Percentiles rank a stretch among this genome's conserved stretches.
These are phyloP conservation scores for Zhuliangozyma blackwelliae DNA, from an alignment of 1,139 yeast genomes.

Conservation along the genomic window DNA sequence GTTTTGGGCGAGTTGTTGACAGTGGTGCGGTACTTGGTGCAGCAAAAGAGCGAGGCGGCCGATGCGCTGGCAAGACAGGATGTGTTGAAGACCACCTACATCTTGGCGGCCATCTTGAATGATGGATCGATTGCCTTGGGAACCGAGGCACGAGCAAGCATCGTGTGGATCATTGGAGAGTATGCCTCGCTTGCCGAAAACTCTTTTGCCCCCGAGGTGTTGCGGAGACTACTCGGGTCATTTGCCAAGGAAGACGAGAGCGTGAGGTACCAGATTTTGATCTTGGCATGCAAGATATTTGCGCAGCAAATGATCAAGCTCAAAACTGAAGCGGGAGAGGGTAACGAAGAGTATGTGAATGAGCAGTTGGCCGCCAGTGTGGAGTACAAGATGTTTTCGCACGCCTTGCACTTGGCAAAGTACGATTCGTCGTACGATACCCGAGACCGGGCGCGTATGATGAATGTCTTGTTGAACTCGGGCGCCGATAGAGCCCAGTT, in stretches of 20 bases:
- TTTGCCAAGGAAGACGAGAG: constrained; percentile 54
- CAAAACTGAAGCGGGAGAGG: constrained; percentile 19
- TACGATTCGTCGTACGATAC: constrained; percentile 76
- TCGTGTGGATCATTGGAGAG: constrained; percentile 91
- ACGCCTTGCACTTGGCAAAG: constrained; percentile 60
- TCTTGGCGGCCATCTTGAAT: constrained; percentile 29
- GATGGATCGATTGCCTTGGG: constrained; percentile 25
- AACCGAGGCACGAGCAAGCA: constrained; percentile 69
- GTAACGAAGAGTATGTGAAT: constrained; percentile 12
- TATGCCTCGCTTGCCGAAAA: constrained; percentile 43
- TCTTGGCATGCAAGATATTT: constrained; percentile 70
- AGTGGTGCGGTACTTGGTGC: constrained; percentile 69
- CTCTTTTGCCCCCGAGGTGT: constrained; percentile 69
- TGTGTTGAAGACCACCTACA: constrained; percentile 31
- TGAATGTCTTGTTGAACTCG: constrained; percentile 46
- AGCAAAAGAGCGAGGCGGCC: constrained; percentile 35
- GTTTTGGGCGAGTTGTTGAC: constrained; percentile 59
- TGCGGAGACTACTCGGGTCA: constrained; percentile 52
- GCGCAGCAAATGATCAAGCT: constrained; percentile 47
- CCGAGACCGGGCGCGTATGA: constrained; percentile 80
- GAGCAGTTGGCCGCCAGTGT: constrained; percentile 24
- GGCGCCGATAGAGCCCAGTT: constrained; percentile 44
- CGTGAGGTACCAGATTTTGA: constrained; percentile 68
- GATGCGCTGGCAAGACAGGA: constrained; percentile 20
- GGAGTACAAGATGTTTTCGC: constrained; percentile 55